Evolutionary conservation across 805 yeast genomes (phyloP).

Genomic region (Hyphopichia homilentoma): DNA sequence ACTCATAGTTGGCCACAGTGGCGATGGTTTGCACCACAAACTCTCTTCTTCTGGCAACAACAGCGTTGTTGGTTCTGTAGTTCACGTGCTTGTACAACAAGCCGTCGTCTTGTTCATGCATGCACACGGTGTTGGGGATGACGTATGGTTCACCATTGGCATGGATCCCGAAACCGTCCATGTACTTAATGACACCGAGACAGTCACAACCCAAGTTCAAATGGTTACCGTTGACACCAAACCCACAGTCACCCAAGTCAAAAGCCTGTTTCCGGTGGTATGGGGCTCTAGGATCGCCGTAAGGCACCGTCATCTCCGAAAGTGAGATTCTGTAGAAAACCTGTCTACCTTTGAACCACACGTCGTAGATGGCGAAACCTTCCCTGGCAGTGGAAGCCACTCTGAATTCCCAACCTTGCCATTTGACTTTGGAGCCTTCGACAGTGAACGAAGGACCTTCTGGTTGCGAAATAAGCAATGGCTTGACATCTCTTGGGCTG

Average conservation of each 20-base stretch:
- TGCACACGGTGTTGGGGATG: constrained; percentile 68
- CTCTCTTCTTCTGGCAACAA: constrained; percentile 74
- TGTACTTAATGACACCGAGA: constrained; percentile 71
- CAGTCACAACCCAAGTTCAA: constrained; percentile 77
- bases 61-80: constrained; percentile 69
- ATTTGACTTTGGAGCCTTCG: constrained; percentile 56
- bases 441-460: constrained; percentile 73
- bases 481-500: constrained; percentile 56
- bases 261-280: constrained; percentile 84
- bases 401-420: constrained; percentile 86
- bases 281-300: constrained; percentile 78
- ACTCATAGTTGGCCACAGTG: constrained; percentile 83
- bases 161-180: constrained; percentile 57
- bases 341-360: constrained; percentile 72
- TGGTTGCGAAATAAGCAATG: constrained; percentile 66
- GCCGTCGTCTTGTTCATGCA: constrained; percentile 80
- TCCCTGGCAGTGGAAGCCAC: constrained; percentile 70
- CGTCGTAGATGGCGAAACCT: constrained; percentile 73
- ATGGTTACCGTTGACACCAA: constrained; percentile 68
- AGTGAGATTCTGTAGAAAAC: constrained; percentile 68
- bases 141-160: constrained; percentile 59
- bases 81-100: constrained; percentile 74
- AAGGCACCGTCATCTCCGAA: constrained; percentile 86
- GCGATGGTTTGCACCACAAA: constrained; percentile 77
- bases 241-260: constrained; percentile 83